A percentile compares a stretch with the other conserved stretches of the same genome.
Evolutionary conservation across 345 rosid species (phyloP).

Genomic region (Triadica sebifera): DNA sequence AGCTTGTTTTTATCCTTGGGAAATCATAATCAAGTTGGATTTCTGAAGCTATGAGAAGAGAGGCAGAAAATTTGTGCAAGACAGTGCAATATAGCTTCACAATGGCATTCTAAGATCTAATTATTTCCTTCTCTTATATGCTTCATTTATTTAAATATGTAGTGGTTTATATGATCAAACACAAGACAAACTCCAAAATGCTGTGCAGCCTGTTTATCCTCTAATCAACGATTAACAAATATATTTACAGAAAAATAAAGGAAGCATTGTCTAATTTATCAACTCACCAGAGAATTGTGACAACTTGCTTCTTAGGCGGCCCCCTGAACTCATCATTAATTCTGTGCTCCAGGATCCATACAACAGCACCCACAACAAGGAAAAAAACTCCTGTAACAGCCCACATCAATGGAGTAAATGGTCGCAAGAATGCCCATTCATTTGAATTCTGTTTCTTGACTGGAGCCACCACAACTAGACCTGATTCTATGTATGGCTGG

Average conservation of each 20-base stretch:
- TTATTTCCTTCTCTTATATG: neutral
- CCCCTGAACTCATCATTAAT: conserved; percentile 85
- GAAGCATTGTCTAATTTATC: conserved; percentile 1
- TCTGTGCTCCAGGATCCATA: conserved; percentile 93
- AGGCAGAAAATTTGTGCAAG: neutral
- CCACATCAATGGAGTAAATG: conserved; percentile 86
- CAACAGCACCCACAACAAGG: conserved; percentile 71
- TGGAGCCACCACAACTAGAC: conserved; percentile 86
- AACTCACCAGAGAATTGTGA: conserved; percentile 72
- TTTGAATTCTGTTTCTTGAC: conserved; percentile 59
- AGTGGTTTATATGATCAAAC: neutral
- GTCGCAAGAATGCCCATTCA: conserved; percentile 77
- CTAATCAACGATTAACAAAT: neutral
- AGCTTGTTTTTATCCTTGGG: neutral
- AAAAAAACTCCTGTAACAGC: conserved; percentile 66
- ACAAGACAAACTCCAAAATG: too few relatives aligned
- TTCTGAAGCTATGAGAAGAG: neutral
- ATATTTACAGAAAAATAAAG: neutral
- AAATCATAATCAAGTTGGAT: neutral
- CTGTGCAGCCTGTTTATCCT: neutral
- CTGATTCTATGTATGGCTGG: conserved; percentile 85
- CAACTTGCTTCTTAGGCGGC: conserved; percentile 66
- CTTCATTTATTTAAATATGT: neutral
- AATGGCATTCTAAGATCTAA: neutral
- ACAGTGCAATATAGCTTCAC: neutral